phyloP scores from a whole-genome alignment of 441 rosid species.

The Daphne laureola region DNA sequence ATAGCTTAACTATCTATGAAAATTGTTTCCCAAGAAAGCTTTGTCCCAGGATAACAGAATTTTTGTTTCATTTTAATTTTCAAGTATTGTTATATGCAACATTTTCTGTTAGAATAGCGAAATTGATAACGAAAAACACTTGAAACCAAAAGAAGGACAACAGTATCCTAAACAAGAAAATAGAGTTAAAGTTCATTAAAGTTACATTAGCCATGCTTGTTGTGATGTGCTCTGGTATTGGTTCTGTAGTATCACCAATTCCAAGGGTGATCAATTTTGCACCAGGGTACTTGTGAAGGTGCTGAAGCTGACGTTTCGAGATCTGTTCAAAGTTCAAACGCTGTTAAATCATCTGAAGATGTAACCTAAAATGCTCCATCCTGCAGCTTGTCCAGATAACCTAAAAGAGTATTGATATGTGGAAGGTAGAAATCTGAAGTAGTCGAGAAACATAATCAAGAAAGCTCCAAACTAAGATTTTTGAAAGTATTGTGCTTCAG shows the following conservation, averaged over 20 bases:
- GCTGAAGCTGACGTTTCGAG: conserved; percentile 46
- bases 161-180: background rate
- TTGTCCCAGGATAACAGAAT: no score
- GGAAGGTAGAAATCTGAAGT: background rate
- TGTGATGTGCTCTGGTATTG: conserved; percentile 50
- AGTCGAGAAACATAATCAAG: background rate
- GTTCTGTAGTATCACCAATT: conserved; percentile 70
- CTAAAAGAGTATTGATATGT: background rate
- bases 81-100: no score
- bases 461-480: background rate
- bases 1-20: no score
- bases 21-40: no score
- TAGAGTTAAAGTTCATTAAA: conserved; percentile 4
- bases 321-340: conserved; percentile 37
- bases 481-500: conserved; percentile 4
- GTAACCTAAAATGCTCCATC: conserved; percentile 3
- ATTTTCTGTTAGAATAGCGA: no score
- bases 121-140: no score
- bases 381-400: background rate
- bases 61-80: no score
- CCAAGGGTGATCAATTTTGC: conserved; percentile 69
- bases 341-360: conserved; percentile 3
- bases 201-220: conserved; percentile 56
- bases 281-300: conserved; percentile 49
- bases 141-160: background rate